phyloP scores from a whole-genome alignment of 1,284 basidiomycete genomes.

The Salmacisia buchloeana region DNA sequence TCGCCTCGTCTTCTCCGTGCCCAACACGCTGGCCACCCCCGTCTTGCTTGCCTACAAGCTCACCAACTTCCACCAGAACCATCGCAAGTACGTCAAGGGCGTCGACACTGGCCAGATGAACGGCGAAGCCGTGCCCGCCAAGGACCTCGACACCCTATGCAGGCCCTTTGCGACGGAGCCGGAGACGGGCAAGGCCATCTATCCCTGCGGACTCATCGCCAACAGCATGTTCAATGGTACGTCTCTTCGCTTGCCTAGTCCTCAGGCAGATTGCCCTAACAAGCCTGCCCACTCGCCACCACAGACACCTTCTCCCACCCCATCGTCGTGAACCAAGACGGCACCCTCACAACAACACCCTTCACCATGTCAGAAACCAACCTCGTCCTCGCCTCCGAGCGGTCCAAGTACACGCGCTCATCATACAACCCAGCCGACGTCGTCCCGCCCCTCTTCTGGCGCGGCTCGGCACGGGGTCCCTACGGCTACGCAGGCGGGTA shows the following conservation, averaged over 20 bases:
- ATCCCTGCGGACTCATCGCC: slow-evolving; percentile 94
- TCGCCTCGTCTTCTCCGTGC: slow-evolving; percentile 56
- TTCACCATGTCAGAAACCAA: slow-evolving; percentile 75
- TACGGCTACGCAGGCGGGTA: slow-evolving; percentile 3
- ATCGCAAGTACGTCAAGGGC: slow-evolving; percentile 93
- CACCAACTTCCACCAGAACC: slow-evolving; percentile 78
- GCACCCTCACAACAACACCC: slow-evolving; percentile 53
- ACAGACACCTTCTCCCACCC: slow-evolving; percentile 73
- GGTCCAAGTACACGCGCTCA: slow-evolving; percentile 68
- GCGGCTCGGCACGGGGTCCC: slow-evolving; percentile 17
- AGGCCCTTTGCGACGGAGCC: slow-evolving; percentile 66
- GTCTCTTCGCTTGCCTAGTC: slow-evolving; percentile 27
- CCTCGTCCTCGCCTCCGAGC: slow-evolving; percentile 91
- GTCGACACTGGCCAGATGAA: slow-evolving; percentile 77
- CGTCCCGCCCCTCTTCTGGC: slow-evolving; percentile 87
- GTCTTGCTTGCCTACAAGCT: slow-evolving; percentile 92
- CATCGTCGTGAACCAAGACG: slow-evolving; percentile 56
- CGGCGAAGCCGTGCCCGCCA: slow-evolving; percentile 61
- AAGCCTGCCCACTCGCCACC: background rate
- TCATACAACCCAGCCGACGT: slow-evolving; percentile 58
- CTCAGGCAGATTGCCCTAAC: background rate
- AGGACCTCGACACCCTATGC: slow-evolving; percentile 62
- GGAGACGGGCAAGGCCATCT: slow-evolving; percentile 52
- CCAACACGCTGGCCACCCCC: slow-evolving; percentile 66
- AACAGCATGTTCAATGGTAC: slow-evolving; percentile 93